A percentile compares a stretch with the other conserved stretches of the same genome.
Conservation (phyloP, 1,139 yeast genomes). For the Blastobotrys niveus region DNA sequence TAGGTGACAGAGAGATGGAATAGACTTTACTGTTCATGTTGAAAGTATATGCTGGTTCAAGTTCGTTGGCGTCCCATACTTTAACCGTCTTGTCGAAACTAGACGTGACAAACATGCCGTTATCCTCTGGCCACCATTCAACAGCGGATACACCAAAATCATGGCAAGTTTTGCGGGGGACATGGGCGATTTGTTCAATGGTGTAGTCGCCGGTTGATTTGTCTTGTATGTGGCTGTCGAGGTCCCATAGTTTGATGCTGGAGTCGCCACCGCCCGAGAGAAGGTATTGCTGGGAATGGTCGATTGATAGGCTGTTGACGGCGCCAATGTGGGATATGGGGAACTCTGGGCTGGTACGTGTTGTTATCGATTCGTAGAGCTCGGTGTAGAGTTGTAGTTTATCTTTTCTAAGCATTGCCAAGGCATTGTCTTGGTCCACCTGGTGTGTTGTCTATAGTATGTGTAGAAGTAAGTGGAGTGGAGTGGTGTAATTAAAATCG, state of each 20-base stretch:
- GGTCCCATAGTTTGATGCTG: constrained; percentile 40
- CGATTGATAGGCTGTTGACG: constrained; percentile 64
- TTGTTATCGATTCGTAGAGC: constrained; percentile 1
- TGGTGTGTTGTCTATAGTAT: no score
- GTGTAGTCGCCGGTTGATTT: constrained; percentile 12
- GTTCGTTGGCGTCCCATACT: constrained; percentile 72
- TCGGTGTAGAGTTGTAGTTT: not conserved
- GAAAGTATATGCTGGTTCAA: constrained; percentile 60
- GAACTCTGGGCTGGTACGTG: constrained; percentile 15
- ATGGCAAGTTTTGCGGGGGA: constrained; percentile 57
- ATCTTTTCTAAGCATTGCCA: no score
- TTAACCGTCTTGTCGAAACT: constrained; percentile 75
- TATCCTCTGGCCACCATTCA: constrained; percentile 87
- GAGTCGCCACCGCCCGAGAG: constrained; percentile 79
- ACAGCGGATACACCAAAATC: constrained; percentile 66
- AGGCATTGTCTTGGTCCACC: no score
- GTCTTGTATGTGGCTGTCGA: constrained; percentile 16
- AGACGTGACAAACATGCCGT: constrained; percentile 77
- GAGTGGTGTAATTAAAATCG: no score
- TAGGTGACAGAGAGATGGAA: constrained; percentile 36
- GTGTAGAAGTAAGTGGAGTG: no score
- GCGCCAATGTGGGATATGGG: constrained; percentile 35
- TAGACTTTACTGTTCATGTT: constrained; percentile 43
- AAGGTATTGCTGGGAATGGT: constrained; percentile 46
- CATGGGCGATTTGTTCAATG: constrained; percentile 36